Evolutionary conservation across 352 stramenopile species (phyloP), one percentile per base, ranked within the genome.

Genomic region (Phytopythium ostracodes): DNA sequence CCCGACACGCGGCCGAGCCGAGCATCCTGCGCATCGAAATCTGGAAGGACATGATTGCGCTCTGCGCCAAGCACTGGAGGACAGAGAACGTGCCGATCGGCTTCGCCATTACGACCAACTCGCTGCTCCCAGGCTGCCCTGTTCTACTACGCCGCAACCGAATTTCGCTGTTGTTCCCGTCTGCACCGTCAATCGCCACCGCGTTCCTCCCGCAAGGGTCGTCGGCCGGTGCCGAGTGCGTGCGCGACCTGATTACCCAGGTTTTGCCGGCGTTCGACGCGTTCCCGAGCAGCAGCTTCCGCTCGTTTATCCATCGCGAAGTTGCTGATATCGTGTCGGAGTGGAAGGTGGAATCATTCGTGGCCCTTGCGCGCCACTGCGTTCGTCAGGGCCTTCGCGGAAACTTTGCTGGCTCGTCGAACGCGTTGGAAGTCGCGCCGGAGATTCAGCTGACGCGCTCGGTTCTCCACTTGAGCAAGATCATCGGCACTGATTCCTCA

Each of bases 21-120:
- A 72, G 60, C 58, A 33, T 76, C 1, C 42, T 78, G 36, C 82
- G 82, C 18, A 79, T 90, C 50, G 36, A 62, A 8, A 72, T 89
- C 9, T 92, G 82, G 82, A 84, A 87, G 44, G 72, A 75, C 14
- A 72, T 92, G 17, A 75, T 92, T 33, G 73, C 81, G 4, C 64
- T 90, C 20, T 92, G 83, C 52, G 85, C 75, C 7, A 89, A 89
- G 65, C 75, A 89, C 60, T 92, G 83, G 83, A 70, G 73, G 4
- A 79, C 67, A 15, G 83, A 90, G 61, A 87, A 85, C 27, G 81
- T 84, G 14, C 78, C 79, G 1, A 87, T 92, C 43, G 83, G 83
- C 3, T 89, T 92, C 59, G 80, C 71, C 9, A 66, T 69, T 1
- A 74, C 72, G 4, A 71, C 76, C 8, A 75, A 81, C 50, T 70